These are phyloP conservation scores for Tetrapisispora arboricola DNA, from an alignment of 805 yeast species.

Conservation along the genomic window DNA sequence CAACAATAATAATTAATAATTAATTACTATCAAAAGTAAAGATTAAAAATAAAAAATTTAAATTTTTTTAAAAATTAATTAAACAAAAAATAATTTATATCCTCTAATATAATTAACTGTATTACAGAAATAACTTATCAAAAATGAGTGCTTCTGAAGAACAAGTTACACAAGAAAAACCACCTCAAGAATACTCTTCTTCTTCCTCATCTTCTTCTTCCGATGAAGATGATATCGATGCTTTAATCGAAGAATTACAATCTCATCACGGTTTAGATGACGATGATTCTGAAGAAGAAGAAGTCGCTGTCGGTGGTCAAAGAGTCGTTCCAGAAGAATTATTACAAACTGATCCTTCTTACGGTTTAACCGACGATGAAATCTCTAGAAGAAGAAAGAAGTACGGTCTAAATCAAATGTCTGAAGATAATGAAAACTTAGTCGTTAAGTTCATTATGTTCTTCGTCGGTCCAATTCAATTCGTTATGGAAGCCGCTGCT, in stretches of 20 bases:
- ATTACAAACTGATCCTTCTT: conserved; percentile 68
- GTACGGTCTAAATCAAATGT: conserved; percentile 84
- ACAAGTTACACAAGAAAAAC: conserved; percentile 6
- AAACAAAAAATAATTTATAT: neutral
- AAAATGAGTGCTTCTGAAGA: conserved; percentile 6
- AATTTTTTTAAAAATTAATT: neutral
- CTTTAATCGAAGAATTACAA: conserved; percentile 69
- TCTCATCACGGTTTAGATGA: conserved; percentile 41
- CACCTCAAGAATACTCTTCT: conserved; percentile 6
- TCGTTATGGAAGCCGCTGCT: conserved; percentile 97
- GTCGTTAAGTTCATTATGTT: conserved; percentile 71
- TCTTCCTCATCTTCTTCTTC: conserved; percentile 4
- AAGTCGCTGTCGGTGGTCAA: conserved; percentile 43
- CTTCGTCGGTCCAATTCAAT: conserved; percentile 92
- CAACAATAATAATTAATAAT: conserved; percentile 4
- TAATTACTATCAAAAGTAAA: conserved; percentile 2
- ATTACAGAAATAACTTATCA: conserved; percentile 1
- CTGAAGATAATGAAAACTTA: conserved; percentile 76
- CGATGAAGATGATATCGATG: conserved; percentile 60
- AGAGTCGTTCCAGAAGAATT: conserved; percentile 80
- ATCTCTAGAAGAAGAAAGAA: conserved; percentile 77
- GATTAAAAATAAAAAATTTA: neutral
- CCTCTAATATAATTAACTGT: neutral
- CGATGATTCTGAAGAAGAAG: conserved; percentile 38
- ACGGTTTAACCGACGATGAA: conserved; percentile 71